Conservation (phyloP, 2,329 filamentous ascomycete genomes). For the Cytospora paraplurivora region DNA sequence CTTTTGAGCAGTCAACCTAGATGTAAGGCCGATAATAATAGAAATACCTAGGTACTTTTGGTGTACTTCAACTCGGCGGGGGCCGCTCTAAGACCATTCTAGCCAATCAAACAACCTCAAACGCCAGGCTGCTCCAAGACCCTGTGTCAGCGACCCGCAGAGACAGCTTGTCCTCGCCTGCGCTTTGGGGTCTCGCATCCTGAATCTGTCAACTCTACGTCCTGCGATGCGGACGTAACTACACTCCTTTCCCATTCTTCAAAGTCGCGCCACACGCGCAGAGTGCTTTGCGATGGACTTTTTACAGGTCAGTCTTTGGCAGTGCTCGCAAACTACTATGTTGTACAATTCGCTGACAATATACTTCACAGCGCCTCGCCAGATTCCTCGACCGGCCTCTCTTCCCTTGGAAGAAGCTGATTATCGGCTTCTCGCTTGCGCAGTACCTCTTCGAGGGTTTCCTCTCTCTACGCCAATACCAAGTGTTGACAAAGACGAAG, state of each 20-base stretch:
- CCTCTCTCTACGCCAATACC: conserved; percentile 87
- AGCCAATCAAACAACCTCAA: conserved; percentile 17
- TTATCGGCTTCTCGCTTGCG: conserved; percentile 89
- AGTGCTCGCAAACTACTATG: conserved; percentile 1
- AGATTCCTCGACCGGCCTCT: conserved; percentile 84
- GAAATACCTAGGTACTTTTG: not conserved
- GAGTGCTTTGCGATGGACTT: conserved; percentile 37
- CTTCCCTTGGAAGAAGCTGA: conserved; percentile 97
- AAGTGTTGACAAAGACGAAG: conserved; percentile 75
- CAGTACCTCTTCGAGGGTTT: conserved; percentile 91
- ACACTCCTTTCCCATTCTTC: conserved; percentile 14
- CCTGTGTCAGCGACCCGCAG: conserved; percentile 10
- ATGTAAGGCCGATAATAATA: not conserved
- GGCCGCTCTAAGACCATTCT: not conserved
- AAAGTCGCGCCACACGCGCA: conserved; percentile 26
- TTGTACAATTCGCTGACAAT: conserved; percentile 32
- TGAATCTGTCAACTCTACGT: conserved; percentile 12
- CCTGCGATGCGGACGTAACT: conserved; percentile 24
- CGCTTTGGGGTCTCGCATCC: conserved; percentile 1
- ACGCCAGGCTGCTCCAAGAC: conserved; percentile 18
- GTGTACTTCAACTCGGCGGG: not conserved
- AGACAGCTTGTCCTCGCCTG: conserved; percentile 29
- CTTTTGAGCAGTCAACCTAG: not conserved
- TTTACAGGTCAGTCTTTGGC: conserved; percentile 37
- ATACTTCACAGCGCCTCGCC: conserved; percentile 64